Evolutionary conservation across 768 basidiomycete species (phyloP).

Genomic region (Pleurotus cornucopiae): DNA sequence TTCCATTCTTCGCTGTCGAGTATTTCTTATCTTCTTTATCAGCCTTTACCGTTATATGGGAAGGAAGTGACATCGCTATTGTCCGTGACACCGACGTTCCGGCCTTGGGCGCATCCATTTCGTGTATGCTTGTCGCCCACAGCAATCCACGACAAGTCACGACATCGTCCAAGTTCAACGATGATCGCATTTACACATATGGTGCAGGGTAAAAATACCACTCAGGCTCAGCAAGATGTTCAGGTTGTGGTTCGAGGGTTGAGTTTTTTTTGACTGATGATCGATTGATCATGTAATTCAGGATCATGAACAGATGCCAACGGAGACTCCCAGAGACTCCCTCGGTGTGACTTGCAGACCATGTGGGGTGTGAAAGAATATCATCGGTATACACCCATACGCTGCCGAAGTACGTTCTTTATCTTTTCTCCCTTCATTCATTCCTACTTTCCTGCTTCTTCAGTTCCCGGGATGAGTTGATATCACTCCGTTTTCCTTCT

Average conservation of each 20-base stretch:
- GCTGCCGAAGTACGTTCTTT: slow-evolving; percentile 7
- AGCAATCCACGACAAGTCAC: no score
- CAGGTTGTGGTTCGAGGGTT: not conserved
- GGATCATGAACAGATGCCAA: slow-evolving; percentile 1
- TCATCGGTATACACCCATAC: not conserved
- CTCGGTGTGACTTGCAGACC: not conserved
- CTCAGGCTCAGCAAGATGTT: slow-evolving; percentile 5
- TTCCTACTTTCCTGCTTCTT: no score
- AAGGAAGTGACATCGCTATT: not conserved
- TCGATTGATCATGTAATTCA: slow-evolving; percentile 1
- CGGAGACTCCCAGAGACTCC: not conserved
- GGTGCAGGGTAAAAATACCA: not conserved
- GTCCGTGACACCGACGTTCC: not conserved
- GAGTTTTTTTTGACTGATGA: slow-evolving; percentile 6
- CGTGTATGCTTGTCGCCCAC: not conserved
- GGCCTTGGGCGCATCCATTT: not conserved
- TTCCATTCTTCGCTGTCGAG: not conserved
- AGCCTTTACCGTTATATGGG: not conserved
- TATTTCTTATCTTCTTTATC: not conserved
- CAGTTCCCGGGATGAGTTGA: no score
- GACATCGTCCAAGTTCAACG: not conserved
- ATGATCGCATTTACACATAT: not conserved
- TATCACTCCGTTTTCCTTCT: not conserved
- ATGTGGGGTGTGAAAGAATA: not conserved
- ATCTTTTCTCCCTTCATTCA: not conserved